Base-by-base conservation (phyloP, 2,329 filamentous ascomycete species). In the Clonostachys solani region DNA sequence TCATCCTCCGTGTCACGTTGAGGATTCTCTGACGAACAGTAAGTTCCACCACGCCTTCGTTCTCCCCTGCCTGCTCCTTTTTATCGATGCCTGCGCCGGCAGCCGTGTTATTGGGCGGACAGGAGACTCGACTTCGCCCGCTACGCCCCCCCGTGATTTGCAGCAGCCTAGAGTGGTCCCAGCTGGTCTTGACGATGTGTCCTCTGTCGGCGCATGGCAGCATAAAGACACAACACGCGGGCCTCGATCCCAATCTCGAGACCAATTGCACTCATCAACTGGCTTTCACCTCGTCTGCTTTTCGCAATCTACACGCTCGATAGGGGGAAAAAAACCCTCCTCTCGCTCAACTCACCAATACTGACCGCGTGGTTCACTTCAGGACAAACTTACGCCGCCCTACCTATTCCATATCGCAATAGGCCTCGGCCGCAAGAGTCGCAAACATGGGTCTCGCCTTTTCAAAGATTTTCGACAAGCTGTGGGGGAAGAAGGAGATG, bases 401-500 rank as follows among this genome's bases (percentile, higher is more conserved):
- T 38, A n/a, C 44, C 40, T 16, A 38, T 47, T 38, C 34, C 40
- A 49, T 42, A 38, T 44, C 45, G 43, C 48, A 43, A 42, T 45
- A 41, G 53, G 63, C 59, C 62, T 48, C 56, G 56, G 57, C 56
- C 60, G 64, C 62, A 61, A 49, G 50, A 59, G 69, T 73, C 79
- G 80, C 81, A 78, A 92, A 74, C 74, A 99, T 99, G 94, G 94
- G 94, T 95, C 83, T 97, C 74, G 84, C 87, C 69, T 90, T 97
- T 77, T 97, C 92, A 65, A 96, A 94, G 83, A 73, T 97, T 68
- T 94, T 97, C 73, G 89, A 95, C 71, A 85, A 87, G 78, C 83
- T 97, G 73, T 96, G 90, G 87, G 91, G 92, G 67, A 96, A 96
- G 87, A 97, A 97, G 86, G 94, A 99, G 85, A 99, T 99, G 94